These are phyloP conservation scores for Pezicula rhizophila DNA, from an alignment of 2,329 filamentous ascomycete species.

Conservation along the genomic window DNA sequence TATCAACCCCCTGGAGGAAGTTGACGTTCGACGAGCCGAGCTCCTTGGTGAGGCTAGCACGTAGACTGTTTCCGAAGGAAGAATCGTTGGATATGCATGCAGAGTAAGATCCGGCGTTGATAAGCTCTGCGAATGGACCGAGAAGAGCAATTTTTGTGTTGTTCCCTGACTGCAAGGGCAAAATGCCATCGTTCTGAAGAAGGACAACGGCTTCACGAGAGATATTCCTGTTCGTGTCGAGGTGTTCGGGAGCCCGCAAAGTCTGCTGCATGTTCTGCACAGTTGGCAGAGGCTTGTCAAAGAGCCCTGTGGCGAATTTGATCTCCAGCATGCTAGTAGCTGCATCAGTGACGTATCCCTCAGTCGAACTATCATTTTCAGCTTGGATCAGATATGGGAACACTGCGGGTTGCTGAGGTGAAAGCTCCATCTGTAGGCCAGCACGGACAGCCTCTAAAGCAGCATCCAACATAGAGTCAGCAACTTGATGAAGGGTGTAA, in stretches of 20 bases:
- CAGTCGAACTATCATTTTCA: not conserved
- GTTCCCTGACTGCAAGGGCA: slow-evolving; percentile 3
- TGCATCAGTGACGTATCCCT: not conserved
- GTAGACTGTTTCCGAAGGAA: too few relatives aligned
- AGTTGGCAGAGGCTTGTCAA: not conserved
- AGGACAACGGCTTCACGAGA: slow-evolving; percentile 17
- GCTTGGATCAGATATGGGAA: not conserved
- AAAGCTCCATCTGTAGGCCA: not conserved
- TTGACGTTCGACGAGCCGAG: not conserved
- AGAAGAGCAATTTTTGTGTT: slow-evolving; percentile 12
- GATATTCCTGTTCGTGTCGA: slow-evolving; percentile 16
- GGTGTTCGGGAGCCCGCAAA: slow-evolving; percentile 6
- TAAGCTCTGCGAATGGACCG: slow-evolving; percentile 13
- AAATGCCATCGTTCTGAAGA: slow-evolving; percentile 15
- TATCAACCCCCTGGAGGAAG: not conserved
- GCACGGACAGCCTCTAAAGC: not conserved
- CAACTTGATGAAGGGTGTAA: not conserved
- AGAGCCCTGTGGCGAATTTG: not conserved
- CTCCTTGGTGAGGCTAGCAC: too few relatives aligned
- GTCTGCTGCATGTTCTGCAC: not conserved
- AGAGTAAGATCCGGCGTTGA: slow-evolving; percentile 13
- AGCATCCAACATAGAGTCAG: not conserved
- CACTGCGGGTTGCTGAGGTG: not conserved
- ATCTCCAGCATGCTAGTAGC: not conserved
- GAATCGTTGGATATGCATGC: not conserved